These are phyloP conservation scores for Penicillium sp. DNA, from an alignment of 2,329 filamentous ascomycete genomes.

Conservation along the genomic window DNA sequence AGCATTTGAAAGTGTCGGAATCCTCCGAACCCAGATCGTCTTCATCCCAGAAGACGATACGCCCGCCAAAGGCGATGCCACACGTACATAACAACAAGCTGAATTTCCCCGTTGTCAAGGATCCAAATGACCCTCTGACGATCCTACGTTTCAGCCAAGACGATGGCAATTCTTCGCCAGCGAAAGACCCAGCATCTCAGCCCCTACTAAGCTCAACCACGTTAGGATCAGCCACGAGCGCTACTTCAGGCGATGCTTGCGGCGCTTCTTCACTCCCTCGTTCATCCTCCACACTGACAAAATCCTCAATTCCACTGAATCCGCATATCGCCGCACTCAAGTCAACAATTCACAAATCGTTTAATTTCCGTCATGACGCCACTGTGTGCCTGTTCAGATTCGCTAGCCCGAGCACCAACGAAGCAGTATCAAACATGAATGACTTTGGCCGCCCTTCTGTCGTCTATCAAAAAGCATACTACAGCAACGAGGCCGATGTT, in stretches of 20 bases:
- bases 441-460: slow-evolving; percentile 63
- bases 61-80: slow-evolving; percentile 25
- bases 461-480: slow-evolving; percentile 83
- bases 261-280: slow-evolving; percentile 15
- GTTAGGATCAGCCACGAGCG: slow-evolving; percentile 6
- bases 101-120: slow-evolving; percentile 75
- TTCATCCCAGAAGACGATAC: slow-evolving; percentile 30
- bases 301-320: slow-evolving; percentile 10
- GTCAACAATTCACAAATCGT: slow-evolving; percentile 30
- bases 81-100: slow-evolving; percentile 50
- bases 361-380: slow-evolving; percentile 27
- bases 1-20: slow-evolving; percentile 3
- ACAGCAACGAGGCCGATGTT: slow-evolving; percentile 80
- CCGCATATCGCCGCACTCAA: slow-evolving; percentile 22
- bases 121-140: slow-evolving; percentile 67
- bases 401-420: slow-evolving; percentile 35
- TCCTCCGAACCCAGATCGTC: slow-evolving; percentile 22
- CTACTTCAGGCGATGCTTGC: slow-evolving; percentile 5
- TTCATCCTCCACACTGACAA: slow-evolving; percentile 22
- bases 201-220: slow-evolving; percentile 8
- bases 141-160: slow-evolving; percentile 67
- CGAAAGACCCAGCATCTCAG: slow-evolving; percentile 37
- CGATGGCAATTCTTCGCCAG: slow-evolving; percentile 52
- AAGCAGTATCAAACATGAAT: slow-evolving; percentile 59
- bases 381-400: slow-evolving; percentile 29